Percentiles rank a stretch among this genome's conserved stretches.
Evolutionary conservation across 202 grass and related monocot genomes (phyloP).

Genomic region (Bolboschoenoplectus hybrid): DNA sequence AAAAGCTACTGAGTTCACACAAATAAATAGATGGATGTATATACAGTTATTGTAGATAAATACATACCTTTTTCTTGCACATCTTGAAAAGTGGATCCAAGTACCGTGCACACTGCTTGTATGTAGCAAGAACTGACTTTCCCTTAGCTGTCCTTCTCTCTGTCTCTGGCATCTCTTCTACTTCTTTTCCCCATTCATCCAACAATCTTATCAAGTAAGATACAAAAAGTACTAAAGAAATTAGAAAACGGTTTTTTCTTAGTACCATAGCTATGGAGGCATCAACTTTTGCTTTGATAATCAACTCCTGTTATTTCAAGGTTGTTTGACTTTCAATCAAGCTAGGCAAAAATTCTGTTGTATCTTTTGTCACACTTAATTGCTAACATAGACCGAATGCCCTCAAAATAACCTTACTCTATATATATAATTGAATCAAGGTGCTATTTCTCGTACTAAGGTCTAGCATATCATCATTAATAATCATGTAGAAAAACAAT

Average conservation of each 20-base stretch:
- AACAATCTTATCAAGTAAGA: conserved; percentile 40
- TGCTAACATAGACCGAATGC: background rate
- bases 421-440: background rate
- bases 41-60: background rate
- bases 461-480: background rate
- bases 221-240: background rate
- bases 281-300: background rate
- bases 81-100: conserved; percentile 74
- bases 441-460: background rate
- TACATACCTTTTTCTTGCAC: conserved; percentile 64
- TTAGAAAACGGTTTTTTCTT: background rate
- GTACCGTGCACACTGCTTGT: conserved; percentile 68
- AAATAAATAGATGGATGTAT: background rate
- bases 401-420: background rate
- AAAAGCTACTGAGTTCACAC: background rate
- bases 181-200: conserved; percentile 59
- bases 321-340: background rate
- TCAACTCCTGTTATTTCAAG: background rate
- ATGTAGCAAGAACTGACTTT: conserved; percentile 64
- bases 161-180: conserved; percentile 65
- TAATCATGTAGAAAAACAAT: background rate
- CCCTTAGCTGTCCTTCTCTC: conserved; percentile 68
- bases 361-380: background rate
- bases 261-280: background rate
- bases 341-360: background rate